Conservation (phyloP, 2,329 filamentous ascomycete species). For the Fusarium goolgardi region DNA sequence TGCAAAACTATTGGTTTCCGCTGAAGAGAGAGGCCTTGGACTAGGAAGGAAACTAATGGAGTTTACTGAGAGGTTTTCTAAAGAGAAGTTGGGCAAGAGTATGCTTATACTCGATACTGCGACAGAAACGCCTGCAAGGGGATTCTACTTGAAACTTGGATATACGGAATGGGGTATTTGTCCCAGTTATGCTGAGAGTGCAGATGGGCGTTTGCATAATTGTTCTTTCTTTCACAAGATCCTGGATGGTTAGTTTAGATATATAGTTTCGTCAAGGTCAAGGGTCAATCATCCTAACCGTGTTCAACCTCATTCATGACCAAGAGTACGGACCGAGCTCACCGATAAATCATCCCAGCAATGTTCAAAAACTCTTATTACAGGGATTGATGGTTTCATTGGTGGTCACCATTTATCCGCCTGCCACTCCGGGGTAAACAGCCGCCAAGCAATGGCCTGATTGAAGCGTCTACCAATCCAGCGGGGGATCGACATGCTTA, state of each 20-base stretch:
- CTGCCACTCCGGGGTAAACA: neutral
- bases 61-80: neutral
- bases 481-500: constrained; percentile 37
- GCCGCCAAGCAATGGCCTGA: constrained; percentile 26
- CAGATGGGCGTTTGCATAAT: neutral
- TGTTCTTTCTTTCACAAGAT: neutral
- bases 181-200: constrained; percentile 6
- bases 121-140: neutral
- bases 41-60: constrained; percentile 4
- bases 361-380: neutral
- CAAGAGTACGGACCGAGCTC: neutral
- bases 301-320: no score
- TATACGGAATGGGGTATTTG: constrained; percentile 12
- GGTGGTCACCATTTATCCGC: constrained; percentile 30
- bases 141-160: constrained; percentile 1
- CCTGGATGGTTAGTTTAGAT: neutral
- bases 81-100: neutral
- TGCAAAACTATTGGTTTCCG: neutral
- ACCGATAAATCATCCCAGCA: neutral
- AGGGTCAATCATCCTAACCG: neutral
- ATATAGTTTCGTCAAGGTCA: neutral
- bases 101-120: constrained; percentile 12
- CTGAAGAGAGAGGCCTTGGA: neutral
- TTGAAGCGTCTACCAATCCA: constrained; percentile 36
- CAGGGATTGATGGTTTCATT: constrained; percentile 7